Evolutionary conservation across 345 rosid species (phyloP).

Genomic region (Psidium friedrichsthalianum): DNA sequence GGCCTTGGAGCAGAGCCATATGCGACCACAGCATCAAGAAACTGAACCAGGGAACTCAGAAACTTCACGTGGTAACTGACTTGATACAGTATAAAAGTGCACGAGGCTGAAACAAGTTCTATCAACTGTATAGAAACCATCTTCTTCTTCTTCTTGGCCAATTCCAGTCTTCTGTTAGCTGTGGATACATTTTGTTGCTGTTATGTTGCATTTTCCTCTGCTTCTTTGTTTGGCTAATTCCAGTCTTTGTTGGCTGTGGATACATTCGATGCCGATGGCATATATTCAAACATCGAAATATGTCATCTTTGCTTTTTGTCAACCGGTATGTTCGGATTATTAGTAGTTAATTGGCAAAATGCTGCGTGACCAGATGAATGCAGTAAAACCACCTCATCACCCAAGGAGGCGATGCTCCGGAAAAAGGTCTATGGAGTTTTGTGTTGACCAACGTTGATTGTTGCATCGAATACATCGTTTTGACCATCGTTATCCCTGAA

Average conservation of each 20-base stretch:
- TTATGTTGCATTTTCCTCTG: neutral
- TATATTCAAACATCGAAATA: neutral
- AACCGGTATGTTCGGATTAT: neutral
- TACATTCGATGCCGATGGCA: neutral
- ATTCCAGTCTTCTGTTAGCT: neutral
- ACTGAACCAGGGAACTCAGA: neutral
- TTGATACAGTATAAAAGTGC: neutral
- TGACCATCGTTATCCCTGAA: neutral
- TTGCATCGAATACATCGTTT: neutral
- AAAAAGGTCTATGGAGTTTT: neutral
- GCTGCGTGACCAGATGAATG: neutral
- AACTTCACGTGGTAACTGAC: neutral
- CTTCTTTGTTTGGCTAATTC: neutral
- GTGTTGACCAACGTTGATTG: neutral
- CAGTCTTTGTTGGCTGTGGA: neutral
- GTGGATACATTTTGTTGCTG: neutral
- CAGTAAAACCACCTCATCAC: neutral
- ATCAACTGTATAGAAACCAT: neutral
- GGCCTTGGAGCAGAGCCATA: neutral
- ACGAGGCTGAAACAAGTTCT: neutral
- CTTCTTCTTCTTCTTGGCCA: neutral
- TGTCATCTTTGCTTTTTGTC: neutral
- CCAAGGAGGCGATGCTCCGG: neutral
- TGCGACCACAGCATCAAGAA: neutral
- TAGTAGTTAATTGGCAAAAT: neutral